A percentile compares a stretch with the other conserved stretches of the same genome.
Evolutionary conservation across 2,329 filamentous ascomycete genomes (phyloP).

Genomic region (Cadophora gregata): DNA sequence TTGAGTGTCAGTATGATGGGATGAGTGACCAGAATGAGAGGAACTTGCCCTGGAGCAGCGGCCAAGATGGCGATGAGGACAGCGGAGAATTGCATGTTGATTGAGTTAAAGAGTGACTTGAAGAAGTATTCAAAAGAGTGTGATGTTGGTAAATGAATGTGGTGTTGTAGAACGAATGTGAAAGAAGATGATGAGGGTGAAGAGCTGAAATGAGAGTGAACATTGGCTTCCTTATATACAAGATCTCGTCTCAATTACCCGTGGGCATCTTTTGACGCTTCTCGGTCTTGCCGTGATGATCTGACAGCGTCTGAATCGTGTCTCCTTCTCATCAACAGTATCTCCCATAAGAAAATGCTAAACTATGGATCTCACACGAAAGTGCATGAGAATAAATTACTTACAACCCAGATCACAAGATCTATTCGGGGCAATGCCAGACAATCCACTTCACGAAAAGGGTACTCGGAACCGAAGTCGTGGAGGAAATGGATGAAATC

Average conservation of each 20-base stretch:
- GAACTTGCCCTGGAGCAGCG: not conserved
- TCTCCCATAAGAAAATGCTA: not conserved
- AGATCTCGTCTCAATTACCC: not conserved
- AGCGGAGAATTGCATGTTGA: slow-evolving; percentile 6
- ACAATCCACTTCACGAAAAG: not conserved
- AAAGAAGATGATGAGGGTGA: not conserved
- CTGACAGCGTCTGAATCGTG: not conserved
- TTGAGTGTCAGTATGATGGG: not conserved
- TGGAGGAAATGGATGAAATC: not conserved
- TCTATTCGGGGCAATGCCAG: not conserved
- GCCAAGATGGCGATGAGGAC: slow-evolving; percentile 4
- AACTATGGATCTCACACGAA: not conserved
- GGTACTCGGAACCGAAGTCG: no score
- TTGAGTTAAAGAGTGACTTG: not conserved
- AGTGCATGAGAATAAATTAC: not conserved
- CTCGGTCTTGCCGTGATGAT: not conserved
- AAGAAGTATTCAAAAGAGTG: not conserved
- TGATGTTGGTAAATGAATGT: not conserved
- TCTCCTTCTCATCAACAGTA: not conserved
- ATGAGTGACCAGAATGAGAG: not conserved
- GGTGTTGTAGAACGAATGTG: slow-evolving; percentile 3
- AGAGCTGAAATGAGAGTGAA: not conserved
- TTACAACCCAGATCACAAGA: not conserved
- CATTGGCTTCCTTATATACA: not conserved
- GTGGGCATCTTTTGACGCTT: not conserved